phyloP scores from a whole-genome alignment of 1,139 yeast species.

The Hyphopichia burtonii region DNA sequence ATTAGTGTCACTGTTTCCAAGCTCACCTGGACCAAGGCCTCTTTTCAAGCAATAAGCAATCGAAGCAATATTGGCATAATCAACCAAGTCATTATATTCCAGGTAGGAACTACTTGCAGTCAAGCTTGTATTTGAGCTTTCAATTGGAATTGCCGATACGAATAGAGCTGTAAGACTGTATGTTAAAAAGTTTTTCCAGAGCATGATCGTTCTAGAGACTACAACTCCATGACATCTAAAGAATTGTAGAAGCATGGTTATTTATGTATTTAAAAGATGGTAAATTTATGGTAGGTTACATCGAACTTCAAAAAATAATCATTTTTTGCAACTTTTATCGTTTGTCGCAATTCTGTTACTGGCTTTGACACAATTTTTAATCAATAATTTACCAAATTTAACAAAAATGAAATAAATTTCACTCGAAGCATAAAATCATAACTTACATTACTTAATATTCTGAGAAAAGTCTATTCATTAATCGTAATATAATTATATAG shows the following conservation, averaged over 20 bases:
- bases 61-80: conserved; percentile 36
- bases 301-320: background rate
- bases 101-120: conserved; percentile 1
- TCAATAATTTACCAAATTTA: too few relatives aligned
- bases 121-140: background rate
- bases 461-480: background rate
- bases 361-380: too few relatives aligned
- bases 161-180: background rate
- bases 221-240: too few relatives aligned
- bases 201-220: background rate
- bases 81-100: conserved; percentile 29
- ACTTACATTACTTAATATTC: too few relatives aligned
- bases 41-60: conserved; percentile 38
- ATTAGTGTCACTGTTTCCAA: conserved; percentile 16
- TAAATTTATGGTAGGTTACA: background rate
- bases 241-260: too few relatives aligned
- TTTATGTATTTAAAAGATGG: too few relatives aligned
- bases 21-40: conserved; percentile 27
- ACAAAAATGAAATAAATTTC: background rate
- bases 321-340: background rate
- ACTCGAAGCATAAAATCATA: background rate
- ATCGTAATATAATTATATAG: background rate
- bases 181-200: background rate
- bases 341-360: background rate
- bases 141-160: background rate